These are phyloP conservation scores for Primulina huaijiensis DNA, from an alignment of 257 asterid species.

Conservation along the genomic window DNA sequence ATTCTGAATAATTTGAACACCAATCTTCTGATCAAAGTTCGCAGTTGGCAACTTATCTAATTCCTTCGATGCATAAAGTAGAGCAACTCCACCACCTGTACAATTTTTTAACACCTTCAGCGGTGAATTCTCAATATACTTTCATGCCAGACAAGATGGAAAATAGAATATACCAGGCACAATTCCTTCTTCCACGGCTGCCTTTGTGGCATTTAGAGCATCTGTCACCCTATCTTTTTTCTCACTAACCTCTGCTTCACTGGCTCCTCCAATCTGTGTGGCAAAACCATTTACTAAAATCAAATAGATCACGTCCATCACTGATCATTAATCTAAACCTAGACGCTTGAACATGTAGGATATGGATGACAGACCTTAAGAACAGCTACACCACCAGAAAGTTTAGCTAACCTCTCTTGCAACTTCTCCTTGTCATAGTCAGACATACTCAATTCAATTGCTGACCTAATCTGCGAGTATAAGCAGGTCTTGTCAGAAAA, in stretches of 20 bases:
- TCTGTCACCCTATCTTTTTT: conserved; percentile 93
- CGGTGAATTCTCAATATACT: background rate
- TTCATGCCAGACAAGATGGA: background rate
- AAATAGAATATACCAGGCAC: conserved; percentile 52
- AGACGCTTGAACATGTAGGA: background rate
- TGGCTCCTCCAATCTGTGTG: conserved; percentile 90
- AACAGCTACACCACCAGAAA: conserved; percentile 97
- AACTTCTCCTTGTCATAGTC: conserved; percentile 91
- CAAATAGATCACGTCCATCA: background rate
- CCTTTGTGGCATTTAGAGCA: conserved; percentile 94
- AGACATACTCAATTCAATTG: conserved; percentile 75
- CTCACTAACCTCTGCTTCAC: conserved; percentile 95
- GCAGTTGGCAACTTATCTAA: conserved; percentile 68
- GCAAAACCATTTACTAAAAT: background rate
- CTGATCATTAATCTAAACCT: background rate
- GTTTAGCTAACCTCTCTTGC: conserved; percentile 91
- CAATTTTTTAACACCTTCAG: conserved; percentile 3
- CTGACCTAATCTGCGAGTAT: conserved; percentile 59
- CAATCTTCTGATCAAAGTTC: conserved; percentile 88
- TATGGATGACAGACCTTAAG: conserved; percentile 52
- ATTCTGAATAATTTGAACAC: conserved; percentile 89
- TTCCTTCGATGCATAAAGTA: conserved; percentile 78
- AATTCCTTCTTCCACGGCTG: conserved; percentile 98
- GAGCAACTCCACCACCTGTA: conserved; percentile 91
- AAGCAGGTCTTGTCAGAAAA: background rate